Base-by-base conservation (phyloP, 1,284 basidiomycete genomes). In the Mrakiaceae sp. region DNA sequence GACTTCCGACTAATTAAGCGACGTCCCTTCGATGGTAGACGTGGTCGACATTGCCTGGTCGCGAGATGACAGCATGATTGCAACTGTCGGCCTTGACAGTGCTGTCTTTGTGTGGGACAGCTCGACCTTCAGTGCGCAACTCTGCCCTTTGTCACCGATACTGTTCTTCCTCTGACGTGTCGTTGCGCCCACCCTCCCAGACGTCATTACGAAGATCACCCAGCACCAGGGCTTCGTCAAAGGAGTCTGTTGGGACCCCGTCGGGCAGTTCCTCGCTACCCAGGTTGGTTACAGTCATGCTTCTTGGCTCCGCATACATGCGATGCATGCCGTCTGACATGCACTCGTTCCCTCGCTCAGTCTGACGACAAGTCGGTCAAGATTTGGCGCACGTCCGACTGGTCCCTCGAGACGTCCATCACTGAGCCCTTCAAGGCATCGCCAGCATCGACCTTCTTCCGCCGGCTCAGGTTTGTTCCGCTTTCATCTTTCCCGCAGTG, bases 171-270 rank as follows among this genome's bases (percentile, higher is more conserved):
- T 57, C 52, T 10, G 60, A 8, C 12, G 55, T n/a, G 46, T 43
- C 50, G 62, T 67, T 65, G 59, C 60, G 27, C 27, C 27, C 27
- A 27, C 27, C 27, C 5, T 11, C 16, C 63, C 68, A 89, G 92
- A 94, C 70, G 84, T 87, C 8, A 74, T 98, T 58, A 80, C 83
- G 57, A 90, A 87, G 72, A 82, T 99, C 47, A 88, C 90, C 66
- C 84, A 85, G 63, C 96, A 98, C 74, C 85, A 90, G 71, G 94
- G 94, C 5, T 98, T 98, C 74, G 93, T 99, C 70, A 98, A 99
- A 76, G 96, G 96, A 63, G 90, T 99, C 59, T 93, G 90, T 71
- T 99, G 94, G 85, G 96, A 99, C 76, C 95, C 96, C 1, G 89
- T 95, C 4, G 95, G 95, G 57, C 88, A 97, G 75, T 98, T 87